Base-by-base conservation (phyloP, 2,329 filamentous ascomycete genomes). In the Zymoseptoria brevis region DNA sequence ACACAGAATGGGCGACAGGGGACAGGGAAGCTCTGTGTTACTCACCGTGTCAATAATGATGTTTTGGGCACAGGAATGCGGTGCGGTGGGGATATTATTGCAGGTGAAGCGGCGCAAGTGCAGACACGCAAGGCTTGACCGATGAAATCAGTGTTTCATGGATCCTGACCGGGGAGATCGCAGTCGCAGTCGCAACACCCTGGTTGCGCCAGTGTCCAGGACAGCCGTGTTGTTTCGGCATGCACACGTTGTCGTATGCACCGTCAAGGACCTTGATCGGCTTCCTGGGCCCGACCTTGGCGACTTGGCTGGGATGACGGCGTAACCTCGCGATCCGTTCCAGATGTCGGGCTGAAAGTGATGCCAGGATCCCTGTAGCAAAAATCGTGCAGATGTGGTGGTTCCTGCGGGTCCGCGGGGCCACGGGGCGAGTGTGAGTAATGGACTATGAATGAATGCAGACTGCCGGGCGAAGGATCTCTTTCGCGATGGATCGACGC, bases 1-100 rank as follows among this genome's bases (percentile, higher is more conserved):
- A 45, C 35, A 45, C 35, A 45, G 35, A 45, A 6, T n/a, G 35
- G n/a, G 1, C 35, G 53, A 21, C 54, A 54, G 57, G 62, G 55
- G 60, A 64, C 64, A 66, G 64, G 64, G 64, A 64, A 60, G 62
- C 60, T 57, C 57, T 64, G 63, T 65, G 63, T 61, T 64, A 65
- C 62, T 65, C 59, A 65, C 63, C 53, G 55, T 57, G 55, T 45
- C 35, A n/a, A 45, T 45, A 45, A 45, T 45, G 35, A 45, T 45
- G 35, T 16, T 45, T 45, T 16, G 13, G 57, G 59, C 50, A 54
- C 35, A 45, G 35, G 35, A 45, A 45, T 45, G 35, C 35, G 35
- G 35, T 45, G 35, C 13, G 16, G 35, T n/a, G 35, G 35, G 35
- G 35, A 45, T 45, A 45, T 45, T 45, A 45, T 45, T 45, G 35